These are phyloP conservation scores for Penicillium sp. DNA, from an alignment of 2,329 filamentous ascomycete species.

Conservation along the genomic window DNA sequence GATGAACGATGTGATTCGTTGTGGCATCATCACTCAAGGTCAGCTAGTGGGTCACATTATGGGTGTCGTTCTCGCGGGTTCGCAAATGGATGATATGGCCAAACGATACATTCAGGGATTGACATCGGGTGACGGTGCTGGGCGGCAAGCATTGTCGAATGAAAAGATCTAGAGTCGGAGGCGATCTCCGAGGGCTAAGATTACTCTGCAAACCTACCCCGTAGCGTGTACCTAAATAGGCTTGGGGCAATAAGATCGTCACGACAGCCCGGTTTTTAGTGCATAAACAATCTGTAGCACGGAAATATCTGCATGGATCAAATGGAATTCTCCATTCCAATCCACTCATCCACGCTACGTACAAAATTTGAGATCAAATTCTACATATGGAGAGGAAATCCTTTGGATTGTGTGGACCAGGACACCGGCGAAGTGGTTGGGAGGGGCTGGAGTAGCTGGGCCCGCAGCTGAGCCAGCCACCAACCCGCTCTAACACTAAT, in stretches of 20 bases:
- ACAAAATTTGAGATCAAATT: not conserved
- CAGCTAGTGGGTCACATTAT: conserved; percentile 1
- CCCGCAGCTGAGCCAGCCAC: not conserved
- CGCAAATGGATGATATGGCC: not conserved
- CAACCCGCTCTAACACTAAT: not conserved
- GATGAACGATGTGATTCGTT: conserved; percentile 1
- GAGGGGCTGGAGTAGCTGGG: not conserved
- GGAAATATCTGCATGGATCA: not conserved
- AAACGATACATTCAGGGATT: conserved; percentile 1
- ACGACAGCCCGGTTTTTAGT: not conserved
- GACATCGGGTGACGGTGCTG: not conserved
- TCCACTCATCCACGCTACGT: too few relatives aligned
- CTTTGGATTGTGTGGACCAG: not conserved
- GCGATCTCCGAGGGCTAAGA: not conserved
- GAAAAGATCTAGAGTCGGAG: not conserved
- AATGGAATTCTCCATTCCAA: too few relatives aligned
- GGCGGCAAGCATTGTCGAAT: conserved; percentile 1
- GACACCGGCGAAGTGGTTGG: not conserved
- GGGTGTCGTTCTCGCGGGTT: not conserved
- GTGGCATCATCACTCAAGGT: not conserved
- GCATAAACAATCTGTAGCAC: not conserved
- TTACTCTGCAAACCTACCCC: not conserved
- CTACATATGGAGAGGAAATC: not conserved
- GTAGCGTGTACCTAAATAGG: not conserved
- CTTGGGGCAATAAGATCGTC: not conserved